phyloP scores from a whole-genome alignment of 805 yeast genomes.

The Candida glaebosa region DNA sequence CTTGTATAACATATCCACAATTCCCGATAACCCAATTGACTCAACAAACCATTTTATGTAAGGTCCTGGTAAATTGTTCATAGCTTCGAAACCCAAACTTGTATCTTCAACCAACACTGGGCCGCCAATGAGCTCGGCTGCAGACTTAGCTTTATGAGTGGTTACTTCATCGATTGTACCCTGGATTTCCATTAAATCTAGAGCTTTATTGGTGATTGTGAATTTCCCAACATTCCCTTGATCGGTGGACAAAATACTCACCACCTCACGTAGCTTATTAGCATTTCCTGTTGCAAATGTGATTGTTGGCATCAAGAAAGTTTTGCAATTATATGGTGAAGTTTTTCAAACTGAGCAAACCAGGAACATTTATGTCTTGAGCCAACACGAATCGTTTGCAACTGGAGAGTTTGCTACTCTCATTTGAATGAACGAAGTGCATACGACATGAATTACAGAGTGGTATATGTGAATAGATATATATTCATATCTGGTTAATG shows the following conservation, averaged over 20 bases:
- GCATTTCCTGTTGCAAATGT: slow-evolving; percentile 86
- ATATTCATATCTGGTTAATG: too few relatives aligned
- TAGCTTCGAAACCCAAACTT: slow-evolving; percentile 77
- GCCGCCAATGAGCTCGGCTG: slow-evolving; percentile 60
- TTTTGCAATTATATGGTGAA: too few relatives aligned
- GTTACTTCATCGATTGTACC: slow-evolving; percentile 84
- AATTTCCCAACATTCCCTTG: slow-evolving; percentile 42
- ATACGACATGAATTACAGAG: too few relatives aligned
- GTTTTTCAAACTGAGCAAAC: too few relatives aligned
- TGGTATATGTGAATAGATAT: too few relatives aligned
- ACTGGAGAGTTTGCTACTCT: too few relatives aligned
- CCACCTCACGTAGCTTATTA: slow-evolving; percentile 83
- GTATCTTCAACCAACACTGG: slow-evolving; percentile 97
- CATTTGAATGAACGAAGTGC: too few relatives aligned
- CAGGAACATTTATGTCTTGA: too few relatives aligned
- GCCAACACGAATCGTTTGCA: too few relatives aligned
- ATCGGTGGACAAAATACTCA: slow-evolving; percentile 56
- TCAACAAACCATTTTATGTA: slow-evolving; percentile 89
- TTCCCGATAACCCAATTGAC: slow-evolving; percentile 68
- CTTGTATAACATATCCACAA: slow-evolving; percentile 72
- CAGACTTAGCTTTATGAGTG: slow-evolving; percentile 70
- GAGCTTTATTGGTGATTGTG: slow-evolving; percentile 54
- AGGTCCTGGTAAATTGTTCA: slow-evolving; percentile 88
- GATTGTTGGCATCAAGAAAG: slow-evolving; percentile 29
- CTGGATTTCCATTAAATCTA: slow-evolving; percentile 90